Percentiles rank a stretch among this genome's conserved stretches.
Evolutionary conservation across 305 asterid genomes (phyloP).

Genomic region (Ajuga reptans): DNA sequence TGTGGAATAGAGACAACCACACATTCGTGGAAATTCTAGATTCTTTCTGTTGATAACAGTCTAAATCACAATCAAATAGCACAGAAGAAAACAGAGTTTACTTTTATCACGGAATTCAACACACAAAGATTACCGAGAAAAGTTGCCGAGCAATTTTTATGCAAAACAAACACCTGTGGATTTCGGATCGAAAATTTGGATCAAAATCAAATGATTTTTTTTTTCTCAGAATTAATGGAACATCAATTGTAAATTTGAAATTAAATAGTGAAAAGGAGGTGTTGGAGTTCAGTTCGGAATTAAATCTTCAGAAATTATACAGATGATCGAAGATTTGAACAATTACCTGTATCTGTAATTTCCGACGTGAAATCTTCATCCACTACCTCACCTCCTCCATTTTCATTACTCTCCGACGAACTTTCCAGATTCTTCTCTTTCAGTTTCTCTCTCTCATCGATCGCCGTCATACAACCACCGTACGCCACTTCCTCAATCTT

Average conservation of each 20-base stretch:
- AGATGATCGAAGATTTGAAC: background rate
- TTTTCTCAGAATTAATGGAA: background rate
- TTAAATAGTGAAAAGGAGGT: background rate
- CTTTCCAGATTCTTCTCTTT: constrained; percentile 32
- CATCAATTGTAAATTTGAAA: background rate
- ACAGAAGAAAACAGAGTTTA: constrained; percentile 5
- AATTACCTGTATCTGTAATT: constrained; percentile 69
- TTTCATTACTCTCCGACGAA: constrained; percentile 31
- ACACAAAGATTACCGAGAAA: background rate
- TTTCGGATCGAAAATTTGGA: background rate
- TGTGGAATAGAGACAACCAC: constrained; percentile 24
- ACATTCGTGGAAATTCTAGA: constrained; percentile 20
- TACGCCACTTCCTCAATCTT: constrained; percentile 16
- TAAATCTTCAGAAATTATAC: background rate
- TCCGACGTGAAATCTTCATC: constrained; percentile 55
- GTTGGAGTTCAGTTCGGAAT: background rate
- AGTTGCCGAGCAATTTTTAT: background rate
- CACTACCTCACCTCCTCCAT: constrained; percentile 44
- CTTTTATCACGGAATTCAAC: constrained; percentile 15
- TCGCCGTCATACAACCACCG: constrained; percentile 21
- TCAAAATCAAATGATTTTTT: background rate
- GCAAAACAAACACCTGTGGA: background rate
- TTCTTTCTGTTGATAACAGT: constrained; percentile 12
- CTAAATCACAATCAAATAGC: constrained; percentile 14
- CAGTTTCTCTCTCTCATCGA: constrained; percentile 25